Evolutionary conservation across 441 rosid species (phyloP).

Genomic region (Biscutella auriculata): DNA sequence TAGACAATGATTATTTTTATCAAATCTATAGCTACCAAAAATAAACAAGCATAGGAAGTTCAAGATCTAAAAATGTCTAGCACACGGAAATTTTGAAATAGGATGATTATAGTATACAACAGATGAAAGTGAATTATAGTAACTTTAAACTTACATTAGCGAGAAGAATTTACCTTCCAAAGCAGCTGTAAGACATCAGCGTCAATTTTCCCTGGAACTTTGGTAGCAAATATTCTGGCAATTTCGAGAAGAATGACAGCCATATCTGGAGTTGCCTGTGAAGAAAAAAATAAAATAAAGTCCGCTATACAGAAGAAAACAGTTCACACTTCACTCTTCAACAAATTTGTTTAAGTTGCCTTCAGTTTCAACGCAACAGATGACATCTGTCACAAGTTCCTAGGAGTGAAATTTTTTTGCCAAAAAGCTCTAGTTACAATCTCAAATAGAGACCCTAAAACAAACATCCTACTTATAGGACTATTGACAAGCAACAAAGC

Average conservation of each 20-base stretch:
- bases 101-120: neutral
- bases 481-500: neutral
- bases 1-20: neutral
- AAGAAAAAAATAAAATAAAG: neutral
- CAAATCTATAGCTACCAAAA: neutral
- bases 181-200: conserved; percentile 94
- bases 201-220: conserved; percentile 98
- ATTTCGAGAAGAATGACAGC: conserved; percentile 99
- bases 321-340: neutral
- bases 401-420: neutral
- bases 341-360: neutral
- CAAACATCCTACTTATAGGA: neutral
- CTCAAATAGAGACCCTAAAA: neutral
- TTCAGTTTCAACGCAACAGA: neutral
- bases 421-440: neutral
- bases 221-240: conserved; percentile 97
- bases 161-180: conserved; percentile 69
- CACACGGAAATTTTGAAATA: neutral
- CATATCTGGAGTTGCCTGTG: conserved; percentile 98
- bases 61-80: neutral
- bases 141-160: neutral
- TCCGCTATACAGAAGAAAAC: neutral
- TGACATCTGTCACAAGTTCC: neutral
- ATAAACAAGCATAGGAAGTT: conserved; percentile 7
- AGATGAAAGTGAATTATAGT: neutral